phyloP scores from a whole-genome alignment of 495 filamentous ascomycete species.

The Penicillium roqueforti region DNA sequence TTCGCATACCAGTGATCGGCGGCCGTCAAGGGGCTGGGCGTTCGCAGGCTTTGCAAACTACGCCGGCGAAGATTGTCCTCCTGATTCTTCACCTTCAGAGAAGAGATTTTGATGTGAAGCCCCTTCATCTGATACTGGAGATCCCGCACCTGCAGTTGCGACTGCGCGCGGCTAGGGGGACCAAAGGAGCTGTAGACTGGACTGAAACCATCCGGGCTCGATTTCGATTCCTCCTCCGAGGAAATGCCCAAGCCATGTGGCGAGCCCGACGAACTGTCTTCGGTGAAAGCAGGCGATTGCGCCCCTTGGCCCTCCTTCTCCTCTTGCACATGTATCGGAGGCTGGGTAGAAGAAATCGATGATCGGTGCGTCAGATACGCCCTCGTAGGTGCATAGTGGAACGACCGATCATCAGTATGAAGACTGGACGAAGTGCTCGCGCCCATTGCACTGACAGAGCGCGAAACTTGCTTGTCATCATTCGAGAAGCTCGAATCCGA shows the following conservation, averaged over 20 bases:
- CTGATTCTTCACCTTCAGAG: conserved; percentile 72
- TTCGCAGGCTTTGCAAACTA: conserved; percentile 78
- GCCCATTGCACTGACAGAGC: conserved; percentile 44
- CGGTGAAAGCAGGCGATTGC: conserved; percentile 14
- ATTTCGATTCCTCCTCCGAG: conserved; percentile 23
- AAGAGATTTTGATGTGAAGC: conserved; percentile 86
- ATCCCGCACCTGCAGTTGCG: conserved; percentile 69
- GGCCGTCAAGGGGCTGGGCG: conserved; percentile 79
- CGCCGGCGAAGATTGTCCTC: conserved; percentile 78
- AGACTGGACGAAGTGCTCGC: conserved; percentile 35
- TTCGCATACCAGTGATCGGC: conserved; percentile 72
- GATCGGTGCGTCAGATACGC: conserved; percentile 40
- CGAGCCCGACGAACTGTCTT: conserved; percentile 21
- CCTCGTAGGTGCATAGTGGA: conserved; percentile 37
- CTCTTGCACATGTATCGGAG: conserved; percentile 10
- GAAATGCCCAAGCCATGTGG: conserved; percentile 33
- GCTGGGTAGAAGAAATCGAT: conserved; percentile 31
- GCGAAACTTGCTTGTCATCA: conserved; percentile 29
- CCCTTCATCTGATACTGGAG: conserved; percentile 92
- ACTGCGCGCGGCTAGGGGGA: conserved; percentile 43
- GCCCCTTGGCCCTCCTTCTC: conserved; percentile 6
- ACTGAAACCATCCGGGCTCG: conserved; percentile 33
- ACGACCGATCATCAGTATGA: conserved; percentile 38
- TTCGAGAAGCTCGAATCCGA: conserved; percentile 30
- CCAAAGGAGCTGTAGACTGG: conserved; percentile 34